Evolutionary conservation across 345 rosid genomes (phyloP), one percentile per base, ranked within the genome.

Genomic region (Gossypium herbaceum): DNA sequence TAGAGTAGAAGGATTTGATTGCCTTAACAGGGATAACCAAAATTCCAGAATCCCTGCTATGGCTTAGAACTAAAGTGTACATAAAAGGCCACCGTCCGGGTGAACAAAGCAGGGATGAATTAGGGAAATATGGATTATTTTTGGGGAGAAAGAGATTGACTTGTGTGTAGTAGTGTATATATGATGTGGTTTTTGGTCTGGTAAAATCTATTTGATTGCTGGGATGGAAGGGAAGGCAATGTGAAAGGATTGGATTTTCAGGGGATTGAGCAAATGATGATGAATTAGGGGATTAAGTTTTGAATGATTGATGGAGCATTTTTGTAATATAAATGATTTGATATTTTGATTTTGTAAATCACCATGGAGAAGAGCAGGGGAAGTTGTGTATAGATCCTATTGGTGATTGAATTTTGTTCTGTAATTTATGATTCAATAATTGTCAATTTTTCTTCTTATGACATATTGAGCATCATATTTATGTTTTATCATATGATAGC

Each of bases 1-100:
- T 95, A 91, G 99, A 85, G 94, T 95, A 90, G 99, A 95, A 93
- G 99, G 99, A 75, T 95, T 95, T 65, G 93, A 93, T 85, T 95
- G 99, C 88, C 97, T 95, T 79, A 89, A 87, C 87, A 91, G 98
- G 89, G 99, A 95, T 79, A 87, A 86, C 83, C 93, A 90, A 43
- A 93, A 84, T 87, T 90, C 98, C 12, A 85, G 97, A 91, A 90
- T 95, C 92, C 92, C 97, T 73, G 97, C 99, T 68, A 76, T 95
- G 94, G 99, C 99, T 13, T 95, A 93, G 91, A 80, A 78, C 79
- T 77, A 72, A 90, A 84, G 79, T 95, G 97, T 94, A 92, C 50
- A 94, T 94, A 89, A 52, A 75, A 79, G 75, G 88, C 80, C 75
- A 74, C 55, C 74, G 47, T 48, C 77, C 62, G 68, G 41, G 77